Base-by-base conservation (phyloP, 2,329 filamentous ascomycete species). In the Elsinoe perseae region DNA sequence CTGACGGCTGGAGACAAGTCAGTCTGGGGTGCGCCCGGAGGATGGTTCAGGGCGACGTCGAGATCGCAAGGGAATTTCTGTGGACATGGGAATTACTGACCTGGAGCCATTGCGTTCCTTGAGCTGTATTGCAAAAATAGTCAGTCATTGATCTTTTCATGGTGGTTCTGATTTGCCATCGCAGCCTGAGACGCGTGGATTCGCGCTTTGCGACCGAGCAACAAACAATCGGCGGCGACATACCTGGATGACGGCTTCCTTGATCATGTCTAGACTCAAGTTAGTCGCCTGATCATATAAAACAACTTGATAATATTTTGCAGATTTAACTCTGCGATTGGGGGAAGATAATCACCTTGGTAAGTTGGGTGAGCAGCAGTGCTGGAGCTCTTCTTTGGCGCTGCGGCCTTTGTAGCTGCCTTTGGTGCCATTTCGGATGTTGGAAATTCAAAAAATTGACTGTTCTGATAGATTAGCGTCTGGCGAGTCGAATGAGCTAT, bases 61-160 rank as follows among this genome's bases (percentile, higher is more conserved):
- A 63, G 60, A 58, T 62, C 42, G 21, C 23, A 9, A 36, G 14
- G 14, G 16, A 50, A 50, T 21, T 46, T 42, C 20, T 20, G 20
- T 21, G n/a, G 18, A 52, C 36, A 44, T 25, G 9, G 60, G 56
- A 61, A 65, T 57, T 65, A 74, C 83, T 75, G 74, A 86, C 83
- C 83, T 85, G 72, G 78, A 82, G 72, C 83, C 83, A 72, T 82
- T 83, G 62, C 84, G 80, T 67, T 86, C 84, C 73, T 86, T 86
- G 62, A 86, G 77, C 83, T 86, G 69, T 65, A 70, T 34, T 61
- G 65, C 66, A 61, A 66, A 65, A 66, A 71, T 59, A 70, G 70
- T 66, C 62, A 65, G 77, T 83, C 69, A 84, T 80, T 68, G 64
- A 56, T 44, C 36, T 36, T 14, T 36, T 18, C 25, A 7, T 21